Evolutionary conservation across 192 early-diverging fungal genomes (phyloP), one percentile per base, ranked within the genome.

Genomic region (Phlyctochytrium arcticum): DNA sequence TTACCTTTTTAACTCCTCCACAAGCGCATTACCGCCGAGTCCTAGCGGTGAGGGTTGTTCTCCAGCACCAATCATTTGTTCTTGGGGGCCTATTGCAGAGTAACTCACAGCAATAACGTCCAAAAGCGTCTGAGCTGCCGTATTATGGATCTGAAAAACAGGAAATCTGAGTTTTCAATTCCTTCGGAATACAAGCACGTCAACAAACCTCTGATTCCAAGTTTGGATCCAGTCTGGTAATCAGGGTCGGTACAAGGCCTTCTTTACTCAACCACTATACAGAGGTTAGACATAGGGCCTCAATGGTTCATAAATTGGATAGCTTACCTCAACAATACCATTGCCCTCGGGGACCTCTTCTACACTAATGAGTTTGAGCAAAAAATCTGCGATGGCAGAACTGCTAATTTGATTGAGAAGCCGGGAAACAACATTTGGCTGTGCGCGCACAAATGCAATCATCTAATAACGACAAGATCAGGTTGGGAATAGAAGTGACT

Each of bases 311-410:
- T 29, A 30, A 3, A n/a, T 12, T 15, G 35, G 17, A 17, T 21
- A 47, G 34, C 34, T 17, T 61, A 90, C 90, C 80, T 90, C 86
- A 27, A 95, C 89, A 48, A 94, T 85, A 17, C 92, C 91, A 17
- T 84, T 79, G 2, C 89, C 93, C 63, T 92, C 89, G 15, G 89
- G 85, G 19, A 92, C 76, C 63, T 98, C 95, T 49, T 94, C 92
- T 59, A 94, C 78, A 66, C 91, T 93, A 57, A 98, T 90, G 10
- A 98, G 81, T 62, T 93, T 96, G 46, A 98, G 84, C 48, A 98
- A 71, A 31, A 98, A 77, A 68, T 98, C 95, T 56, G 90, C 90
- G 42, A 96, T 89, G 0, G 93, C 82, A 9, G 92, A 92, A 48
- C 86, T 90, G 26, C 86, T 86, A 70, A 98, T 82, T 69, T 98